Base-by-base conservation (phyloP, 345 rosid species). In the Rhodamnia rubescens region DNA sequence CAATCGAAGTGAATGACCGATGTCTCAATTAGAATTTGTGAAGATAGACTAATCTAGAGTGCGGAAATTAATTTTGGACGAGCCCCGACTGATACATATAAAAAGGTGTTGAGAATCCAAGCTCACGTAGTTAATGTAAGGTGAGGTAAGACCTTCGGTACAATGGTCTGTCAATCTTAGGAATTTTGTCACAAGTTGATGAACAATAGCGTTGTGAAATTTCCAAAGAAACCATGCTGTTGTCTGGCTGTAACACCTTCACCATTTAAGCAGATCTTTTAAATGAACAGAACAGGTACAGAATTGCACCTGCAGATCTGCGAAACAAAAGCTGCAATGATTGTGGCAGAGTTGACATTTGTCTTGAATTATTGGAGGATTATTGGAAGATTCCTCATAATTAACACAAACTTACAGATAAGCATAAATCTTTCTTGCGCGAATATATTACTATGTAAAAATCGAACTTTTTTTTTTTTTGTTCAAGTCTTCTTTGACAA, bases 281-380 rank as follows among this genome's bases (percentile, higher is more conserved):
- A 5, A 2, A 24, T 8, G 20, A 81, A 81, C 50, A 50, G 15
- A 81, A 47, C 26, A 69, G 47, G 78, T 69, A n/a, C 47, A 69
- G 78, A 69, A 21, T 32, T 69, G 78, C 78, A 69, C 47, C 47
- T 32, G 22, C 75, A 64, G 75, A 8, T 27, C 84, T 82, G 1
- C 42, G 80, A 53, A 57, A 59, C 21, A 57, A 50, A 49, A 56
- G 53, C 32, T 49, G 42, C 36, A 85, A 85, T 58, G 53, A 50
- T 81, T 86, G 87, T 82, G 78, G 56, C 40, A 82, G 87, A 50
- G 87, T 82, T 86, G 87, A 86, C 87, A 86, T 58, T 82, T 86
- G 87, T 86, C 84, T 24, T 9, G 47, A 50, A 82, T 86, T 82
- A 86, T 59, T 86, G 84, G 84, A 57, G 61, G 47, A 50, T 59